Conservation (phyloP, 2,329 filamentous ascomycete species). For the Exophiala aquamarina region DNA sequence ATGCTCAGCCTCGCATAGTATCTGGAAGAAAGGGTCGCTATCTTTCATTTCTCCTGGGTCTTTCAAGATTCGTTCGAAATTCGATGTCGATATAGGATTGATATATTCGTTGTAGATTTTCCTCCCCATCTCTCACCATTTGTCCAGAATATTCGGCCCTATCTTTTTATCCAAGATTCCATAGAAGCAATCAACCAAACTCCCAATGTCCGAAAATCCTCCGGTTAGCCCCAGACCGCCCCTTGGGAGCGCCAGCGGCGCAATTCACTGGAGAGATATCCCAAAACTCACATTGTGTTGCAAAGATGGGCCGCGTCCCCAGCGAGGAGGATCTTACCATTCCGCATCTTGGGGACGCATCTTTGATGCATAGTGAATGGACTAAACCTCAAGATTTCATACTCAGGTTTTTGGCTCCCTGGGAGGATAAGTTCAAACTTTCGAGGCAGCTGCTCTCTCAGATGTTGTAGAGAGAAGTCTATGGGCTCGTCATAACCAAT, state of each 20-base stretch:
- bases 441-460: slow-evolving; percentile 51
- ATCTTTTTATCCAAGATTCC: background rate
- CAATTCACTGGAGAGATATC: background rate
- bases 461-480: slow-evolving; percentile 54
- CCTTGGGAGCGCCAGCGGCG: background rate
- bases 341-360: slow-evolving; percentile 57
- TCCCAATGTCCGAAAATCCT: background rate
- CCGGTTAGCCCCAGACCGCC: background rate
- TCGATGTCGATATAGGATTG: too few species aligned
- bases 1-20: too few species aligned
- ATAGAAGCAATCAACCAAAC: background rate
- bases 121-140: too few species aligned
- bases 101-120: too few species aligned
- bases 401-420: slow-evolving; percentile 58
- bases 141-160: background rate
- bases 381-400: slow-evolving; percentile 56
- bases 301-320: slow-evolving; percentile 62
- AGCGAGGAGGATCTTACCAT: slow-evolving; percentile 56
- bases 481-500: slow-evolving; percentile 62
- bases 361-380: slow-evolving; percentile 64
- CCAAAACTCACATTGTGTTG: slow-evolving; percentile 33
- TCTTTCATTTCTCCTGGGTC: too few species aligned
- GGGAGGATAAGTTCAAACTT: slow-evolving; percentile 61
- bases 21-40: too few species aligned
- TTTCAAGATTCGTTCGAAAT: too few species aligned